Evolutionary conservation across 306 rosid genomes (phyloP).

Genomic region (Vigna angularis): DNA sequence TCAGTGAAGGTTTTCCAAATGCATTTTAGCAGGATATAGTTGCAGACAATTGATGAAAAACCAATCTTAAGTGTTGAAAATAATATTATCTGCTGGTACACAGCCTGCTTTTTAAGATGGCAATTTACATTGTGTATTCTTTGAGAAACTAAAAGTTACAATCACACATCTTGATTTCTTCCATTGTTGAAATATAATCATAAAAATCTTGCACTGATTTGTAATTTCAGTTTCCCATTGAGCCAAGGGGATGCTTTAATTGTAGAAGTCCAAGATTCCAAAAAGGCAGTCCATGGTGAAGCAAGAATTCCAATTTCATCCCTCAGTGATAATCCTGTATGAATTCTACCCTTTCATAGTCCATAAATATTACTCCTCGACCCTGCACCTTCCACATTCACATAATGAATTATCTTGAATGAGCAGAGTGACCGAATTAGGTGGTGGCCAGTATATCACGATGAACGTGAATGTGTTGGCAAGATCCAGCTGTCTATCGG

Average conservation of each 20-base stretch:
- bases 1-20: conserved; percentile 20
- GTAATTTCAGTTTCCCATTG: conserved; percentile 85
- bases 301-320: conserved; percentile 80
- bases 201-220: conserved; percentile 33
- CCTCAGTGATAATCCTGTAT: conserved; percentile 74
- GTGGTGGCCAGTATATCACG: conserved; percentile 97
- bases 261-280: conserved; percentile 76
- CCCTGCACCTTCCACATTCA: conserved; percentile 24
- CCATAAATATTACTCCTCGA: conserved; percentile 1
- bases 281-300: conserved; percentile 80
- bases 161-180: conserved; percentile 23
- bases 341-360: conserved; percentile 40
- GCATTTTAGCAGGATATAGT: conserved; percentile 24
- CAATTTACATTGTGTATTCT: conserved; percentile 22
- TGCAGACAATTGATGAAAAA: conserved; percentile 13
- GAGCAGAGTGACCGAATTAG: conserved; percentile 78
- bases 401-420: conserved; percentile 37
- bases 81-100: background rate
- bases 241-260: conserved; percentile 88
- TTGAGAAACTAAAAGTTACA: background rate
- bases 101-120: background rate
- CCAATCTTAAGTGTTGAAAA: conserved; percentile 23
- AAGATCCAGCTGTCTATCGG: conserved; percentile 86
- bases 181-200: conserved; percentile 32
- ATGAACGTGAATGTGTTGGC: conserved; percentile 88